Evolutionary conservation across 2,329 filamentous ascomycete genomes (phyloP).

Genomic region (Calonectria henricotiae): DNA sequence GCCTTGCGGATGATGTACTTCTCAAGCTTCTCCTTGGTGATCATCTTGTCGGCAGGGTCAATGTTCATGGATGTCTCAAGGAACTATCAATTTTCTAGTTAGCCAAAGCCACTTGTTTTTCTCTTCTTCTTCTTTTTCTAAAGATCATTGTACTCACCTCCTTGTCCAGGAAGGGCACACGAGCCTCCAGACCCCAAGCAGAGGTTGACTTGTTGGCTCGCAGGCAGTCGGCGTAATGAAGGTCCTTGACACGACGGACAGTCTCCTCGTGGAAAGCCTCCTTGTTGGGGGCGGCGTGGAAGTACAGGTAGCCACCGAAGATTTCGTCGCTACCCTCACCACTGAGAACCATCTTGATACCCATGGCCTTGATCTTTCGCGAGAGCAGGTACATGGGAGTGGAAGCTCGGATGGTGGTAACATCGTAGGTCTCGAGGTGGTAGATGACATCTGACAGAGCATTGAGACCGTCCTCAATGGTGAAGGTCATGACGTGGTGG

Average conservation of each 20-base stretch:
- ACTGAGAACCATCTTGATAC: slow-evolving; percentile 99
- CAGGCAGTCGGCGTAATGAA: slow-evolving; percentile 96
- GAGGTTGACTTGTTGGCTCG: slow-evolving; percentile 99
- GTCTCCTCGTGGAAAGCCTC: slow-evolving; percentile 97
- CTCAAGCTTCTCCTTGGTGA: slow-evolving; percentile 89
- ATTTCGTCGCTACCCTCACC: slow-evolving; percentile 98
- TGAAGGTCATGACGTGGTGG: slow-evolving; percentile 99
- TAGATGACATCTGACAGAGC: slow-evolving; percentile 98
- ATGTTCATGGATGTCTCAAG: slow-evolving; percentile 94
- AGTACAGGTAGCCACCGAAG: slow-evolving; percentile 98
- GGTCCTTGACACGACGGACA: slow-evolving; percentile 93
- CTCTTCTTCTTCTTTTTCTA: too few species aligned
- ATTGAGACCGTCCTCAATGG: slow-evolving; percentile 96
- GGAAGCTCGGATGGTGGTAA: slow-evolving; percentile 97
- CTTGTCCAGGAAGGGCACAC: slow-evolving; percentile 98
- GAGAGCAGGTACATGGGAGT: slow-evolving; percentile 99
- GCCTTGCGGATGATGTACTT: slow-evolving; percentile 99
- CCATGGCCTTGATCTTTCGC: slow-evolving; percentile 99
- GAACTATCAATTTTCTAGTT: slow-evolving; percentile 71
- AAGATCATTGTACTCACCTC: slow-evolving; percentile 65
- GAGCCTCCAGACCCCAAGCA: slow-evolving; percentile 97
- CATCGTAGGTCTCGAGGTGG: slow-evolving; percentile 97
- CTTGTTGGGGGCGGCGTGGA: slow-evolving; percentile 93
- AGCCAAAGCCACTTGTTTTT: slow-evolving; percentile 39
- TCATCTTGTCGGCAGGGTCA: slow-evolving; percentile 96